Percentiles rank a stretch among this genome's conserved stretches.
phyloP scores from a whole-genome alignment of 106 monocot genomes.

The Dendrobium nobile region DNA sequence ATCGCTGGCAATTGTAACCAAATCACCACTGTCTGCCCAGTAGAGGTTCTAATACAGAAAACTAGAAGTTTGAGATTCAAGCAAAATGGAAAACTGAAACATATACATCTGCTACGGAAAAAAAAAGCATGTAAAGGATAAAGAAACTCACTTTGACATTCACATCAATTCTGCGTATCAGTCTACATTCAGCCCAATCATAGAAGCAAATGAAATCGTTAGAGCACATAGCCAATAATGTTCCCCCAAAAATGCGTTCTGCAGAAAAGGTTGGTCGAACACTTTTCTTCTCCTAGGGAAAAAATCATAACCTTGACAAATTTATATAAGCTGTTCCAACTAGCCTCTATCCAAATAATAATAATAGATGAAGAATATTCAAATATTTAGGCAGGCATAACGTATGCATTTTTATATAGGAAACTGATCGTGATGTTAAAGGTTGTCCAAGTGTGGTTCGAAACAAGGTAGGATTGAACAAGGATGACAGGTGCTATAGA shows the following conservation, averaged over 20 bases:
- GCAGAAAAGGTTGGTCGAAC: constrained; percentile 86
- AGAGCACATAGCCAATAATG: constrained; percentile 82
- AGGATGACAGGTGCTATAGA: not conserved
- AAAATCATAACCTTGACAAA: not conserved
- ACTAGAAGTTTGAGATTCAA: too few relatives aligned
- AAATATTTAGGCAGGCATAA: not conserved
- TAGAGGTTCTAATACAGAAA: constrained; percentile 67
- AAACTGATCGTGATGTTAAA: not conserved
- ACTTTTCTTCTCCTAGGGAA: constrained; percentile 81
- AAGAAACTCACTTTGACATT: constrained; percentile 70
- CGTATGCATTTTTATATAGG: not conserved
- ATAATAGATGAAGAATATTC: not conserved
- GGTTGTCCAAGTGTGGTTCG: not conserved
- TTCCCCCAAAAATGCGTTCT: constrained; percentile 88
- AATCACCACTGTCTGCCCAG: constrained; percentile 96
- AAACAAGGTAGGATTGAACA: not conserved
- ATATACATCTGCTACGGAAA: too few relatives aligned
- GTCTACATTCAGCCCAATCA: constrained; percentile 95
- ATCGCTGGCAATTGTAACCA: constrained; percentile 87
- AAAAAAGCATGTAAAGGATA: not conserved
- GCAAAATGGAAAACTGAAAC: too few relatives aligned
- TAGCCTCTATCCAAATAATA: not conserved
- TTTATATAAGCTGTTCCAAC: not conserved
- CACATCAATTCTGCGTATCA: constrained; percentile 90
- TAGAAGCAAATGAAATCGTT: constrained; percentile 98